Evolutionary conservation across 345 rosid genomes (phyloP).

Genomic region (Carallia brachiata): DNA sequence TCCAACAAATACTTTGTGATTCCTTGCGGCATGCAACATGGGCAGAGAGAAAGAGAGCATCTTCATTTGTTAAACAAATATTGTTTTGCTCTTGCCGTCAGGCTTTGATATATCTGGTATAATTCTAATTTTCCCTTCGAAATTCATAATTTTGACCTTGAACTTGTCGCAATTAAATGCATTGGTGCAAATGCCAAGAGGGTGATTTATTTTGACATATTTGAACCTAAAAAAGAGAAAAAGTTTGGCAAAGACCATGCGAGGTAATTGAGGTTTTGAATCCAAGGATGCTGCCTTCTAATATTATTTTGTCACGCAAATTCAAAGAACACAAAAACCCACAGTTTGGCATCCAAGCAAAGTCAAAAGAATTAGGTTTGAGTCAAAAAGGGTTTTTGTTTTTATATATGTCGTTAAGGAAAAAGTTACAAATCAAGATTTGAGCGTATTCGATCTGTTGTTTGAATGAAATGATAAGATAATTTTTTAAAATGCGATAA

Average conservation of each 20-base stretch:
- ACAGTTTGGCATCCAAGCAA: background rate
- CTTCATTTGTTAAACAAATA: background rate
- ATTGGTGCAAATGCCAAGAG: background rate
- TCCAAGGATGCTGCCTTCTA: background rate
- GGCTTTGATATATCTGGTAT: background rate
- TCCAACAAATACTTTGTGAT: too few species aligned
- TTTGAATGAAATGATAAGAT: too few species aligned
- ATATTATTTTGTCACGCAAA: background rate
- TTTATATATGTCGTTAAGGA: background rate
- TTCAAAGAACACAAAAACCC: background rate
- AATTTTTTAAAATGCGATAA: too few species aligned
- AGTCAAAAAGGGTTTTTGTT: slow-evolving; percentile 13
- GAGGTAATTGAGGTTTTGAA: too few species aligned
- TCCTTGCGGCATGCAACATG: background rate
- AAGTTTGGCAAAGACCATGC: background rate
- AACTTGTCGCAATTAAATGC: background rate
- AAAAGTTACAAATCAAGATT: too few species aligned
- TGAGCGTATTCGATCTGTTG: too few species aligned
- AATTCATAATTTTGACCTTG: background rate
- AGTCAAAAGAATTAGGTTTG: slow-evolving; percentile 17
- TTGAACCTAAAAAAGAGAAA: background rate
- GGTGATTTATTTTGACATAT: background rate
- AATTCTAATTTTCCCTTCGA: background rate
- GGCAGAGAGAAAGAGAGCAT: background rate
- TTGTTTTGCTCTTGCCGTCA: background rate